Base-by-base conservation (phyloP, 257 asterid species). In the Cynanchum wilfordii region DNA sequence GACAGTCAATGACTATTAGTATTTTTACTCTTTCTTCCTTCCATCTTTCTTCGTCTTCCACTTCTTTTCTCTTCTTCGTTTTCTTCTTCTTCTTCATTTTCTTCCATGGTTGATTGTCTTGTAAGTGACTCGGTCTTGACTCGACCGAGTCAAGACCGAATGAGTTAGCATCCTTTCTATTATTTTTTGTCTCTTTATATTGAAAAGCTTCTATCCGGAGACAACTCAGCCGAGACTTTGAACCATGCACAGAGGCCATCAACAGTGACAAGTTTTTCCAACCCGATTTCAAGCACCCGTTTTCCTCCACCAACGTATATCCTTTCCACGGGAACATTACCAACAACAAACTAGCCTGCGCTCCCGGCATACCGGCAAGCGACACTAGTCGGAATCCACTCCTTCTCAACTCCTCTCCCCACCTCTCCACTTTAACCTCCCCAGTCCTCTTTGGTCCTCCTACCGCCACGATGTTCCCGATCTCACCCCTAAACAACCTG, bases 311-410 rank as follows among this genome's bases (percentile, higher is more conserved):
- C 90, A 92, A 75, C 10, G 96, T 92, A 58, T 92, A 92, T 57
- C 98, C 98, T 44, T 79, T 92, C 89, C 93, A 89, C 0, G 98
- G 98, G 47, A 88, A 89, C 98, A 93, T 93, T 75, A 96, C 98
- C 0, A 93, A 86, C 85, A 93, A 76, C 50, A 93, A 79, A 25
- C 88, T 85, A 0, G 96, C 96, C 57, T 91, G 98, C 0, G 93
- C 88, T 0, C 96, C 92, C 45, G 98, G 94, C 65, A 80, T 93
- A 27, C 97, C 97, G 22, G 91, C 89, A 0, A 93, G 72, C 0
- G 96, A 88, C 25, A 91, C 91, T 19, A 96, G 89, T 25, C 76
- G 42, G 54, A 93, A 91, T 64, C 98, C 96, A 15, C 63, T 76
- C 72, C 87, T 81, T n/a, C 75, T 64, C 69, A 88, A 76, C 80